Base-by-base conservation (phyloP, 2,329 filamentous ascomycete species). In the Xylogone sp. region DNA sequence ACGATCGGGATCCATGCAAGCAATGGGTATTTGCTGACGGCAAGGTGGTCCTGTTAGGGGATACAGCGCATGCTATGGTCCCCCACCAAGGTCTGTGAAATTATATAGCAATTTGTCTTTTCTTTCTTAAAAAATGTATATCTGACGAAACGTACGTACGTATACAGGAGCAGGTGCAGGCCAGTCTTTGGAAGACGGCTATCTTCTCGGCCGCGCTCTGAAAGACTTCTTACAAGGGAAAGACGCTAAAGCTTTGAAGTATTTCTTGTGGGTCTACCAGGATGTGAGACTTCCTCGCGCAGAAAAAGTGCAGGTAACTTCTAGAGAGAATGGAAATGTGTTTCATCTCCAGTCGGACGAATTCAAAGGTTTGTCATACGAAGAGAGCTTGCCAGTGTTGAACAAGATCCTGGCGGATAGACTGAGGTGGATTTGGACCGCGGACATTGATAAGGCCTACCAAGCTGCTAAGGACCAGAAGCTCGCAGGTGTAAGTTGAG, bases 131-230 rank as follows among this genome's bases (percentile, higher is more conserved):
- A n/a, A n/a, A n/a, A n/a, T n/a, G n/a, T n/a, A n/a, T n/a, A n/a
- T n/a, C n/a, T n/a, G n/a, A n/a, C n/a, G n/a, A n/a, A n/a, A n/a
- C n/a, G n/a, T n/a, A n/a, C n/a, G n/a, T n/a, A n/a, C n/a, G n/a
- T 43, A n/a, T 43, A 9, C 12, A 48, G 47, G 47, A 21, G 13
- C 75, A 49, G 74, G 75, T 3, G 66, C 70, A 1, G 72, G 73
- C 10, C 72, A 75, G 56, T 72, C 68, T 0, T 69, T 77, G 51
- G 68, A 71, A 52, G 69, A 71, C 49, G 65, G 58, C 5, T 65
- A 62, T 44, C 66, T 65, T 24, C 60, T 65, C 43, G 65, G 60
- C 20, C 60, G 59, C 50, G 65, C 55, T 2, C 39, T 68, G 12
- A 24, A 50, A n/a, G 59, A 63, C 34, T 61, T 58, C 18, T 46